phyloP scores from a whole-genome alignment of 73 alveolate species.

The Paramecium primaurelia region DNA sequence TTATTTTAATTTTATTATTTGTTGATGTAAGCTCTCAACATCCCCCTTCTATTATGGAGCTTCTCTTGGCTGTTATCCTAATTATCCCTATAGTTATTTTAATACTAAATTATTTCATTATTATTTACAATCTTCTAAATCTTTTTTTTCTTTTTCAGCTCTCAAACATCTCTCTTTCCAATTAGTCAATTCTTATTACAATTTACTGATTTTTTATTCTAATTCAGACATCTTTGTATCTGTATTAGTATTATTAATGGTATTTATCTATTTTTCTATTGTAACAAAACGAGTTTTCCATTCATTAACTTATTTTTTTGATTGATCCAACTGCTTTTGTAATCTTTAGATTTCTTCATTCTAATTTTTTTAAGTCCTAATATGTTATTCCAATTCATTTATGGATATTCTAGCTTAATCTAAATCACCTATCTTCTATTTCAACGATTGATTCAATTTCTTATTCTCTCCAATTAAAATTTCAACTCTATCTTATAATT shows the following conservation, averaged over 20 bases:
- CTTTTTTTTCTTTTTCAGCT: no score
- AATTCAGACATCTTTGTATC: no score
- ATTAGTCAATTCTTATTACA: no score
- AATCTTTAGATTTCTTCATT: not conserved
- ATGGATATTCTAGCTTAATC: not conserved
- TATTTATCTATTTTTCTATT: not conserved
- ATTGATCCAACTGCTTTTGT: not conserved
- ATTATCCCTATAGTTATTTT: not conserved
- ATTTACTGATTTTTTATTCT: no score
- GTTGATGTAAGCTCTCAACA: not conserved
- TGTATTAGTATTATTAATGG: no score
- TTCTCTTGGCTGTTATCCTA: not conserved
- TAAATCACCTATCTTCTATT: not conserved
- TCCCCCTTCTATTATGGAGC: not conserved
- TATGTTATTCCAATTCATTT: not conserved
- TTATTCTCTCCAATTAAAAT: slow-evolving; percentile 1
- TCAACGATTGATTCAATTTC: not conserved
- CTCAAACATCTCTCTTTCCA: no score
- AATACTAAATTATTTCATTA: not conserved
- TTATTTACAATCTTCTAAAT: no score
- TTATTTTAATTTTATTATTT: not conserved
- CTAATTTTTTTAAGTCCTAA: not conserved
- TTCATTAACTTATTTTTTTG: not conserved
- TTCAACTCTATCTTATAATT: slow-evolving; percentile 16
- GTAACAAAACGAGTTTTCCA: not conserved